phyloP scores from a whole-genome alignment of 805 yeast genomes.

The Saturnispora sanitii region DNA sequence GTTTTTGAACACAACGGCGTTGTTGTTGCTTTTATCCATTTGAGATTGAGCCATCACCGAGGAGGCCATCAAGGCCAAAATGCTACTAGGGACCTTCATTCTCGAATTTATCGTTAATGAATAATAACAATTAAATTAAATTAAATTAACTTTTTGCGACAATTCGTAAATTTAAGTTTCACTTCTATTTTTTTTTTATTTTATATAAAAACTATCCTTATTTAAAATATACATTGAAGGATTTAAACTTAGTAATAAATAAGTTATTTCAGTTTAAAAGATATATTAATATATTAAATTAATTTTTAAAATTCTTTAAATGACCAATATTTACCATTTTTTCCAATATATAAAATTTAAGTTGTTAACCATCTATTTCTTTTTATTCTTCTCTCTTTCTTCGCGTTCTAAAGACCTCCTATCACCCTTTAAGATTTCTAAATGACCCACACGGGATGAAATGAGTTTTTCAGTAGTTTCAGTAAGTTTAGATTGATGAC shows the following conservation, averaged over 20 bases:
- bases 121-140: neutral
- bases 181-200: no score
- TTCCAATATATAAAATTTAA: neutral
- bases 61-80: neutral
- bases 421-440: constrained; percentile 84
- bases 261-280: no score
- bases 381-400: constrained; percentile 16
- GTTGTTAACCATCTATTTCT: neutral
- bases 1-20: constrained; percentile 24
- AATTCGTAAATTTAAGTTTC: neutral
- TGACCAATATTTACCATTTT: neutral
- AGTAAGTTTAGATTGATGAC: constrained; percentile 28
- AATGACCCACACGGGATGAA: constrained; percentile 86
- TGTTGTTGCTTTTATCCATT: no score
- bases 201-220: no score
- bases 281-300: no score
- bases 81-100: neutral
- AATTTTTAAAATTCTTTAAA: neutral
- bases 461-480: constrained; percentile 67
- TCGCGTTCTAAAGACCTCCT: constrained; percentile 70
- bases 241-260: neutral
- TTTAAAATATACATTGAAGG: neutral
- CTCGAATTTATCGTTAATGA: constrained; percentile 10
- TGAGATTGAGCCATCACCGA: no score
- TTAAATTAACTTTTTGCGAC: neutral